phyloP scores from a whole-genome alignment of 2,329 filamentous ascomycete species.

The Microcyclospora pomicola region DNA sequence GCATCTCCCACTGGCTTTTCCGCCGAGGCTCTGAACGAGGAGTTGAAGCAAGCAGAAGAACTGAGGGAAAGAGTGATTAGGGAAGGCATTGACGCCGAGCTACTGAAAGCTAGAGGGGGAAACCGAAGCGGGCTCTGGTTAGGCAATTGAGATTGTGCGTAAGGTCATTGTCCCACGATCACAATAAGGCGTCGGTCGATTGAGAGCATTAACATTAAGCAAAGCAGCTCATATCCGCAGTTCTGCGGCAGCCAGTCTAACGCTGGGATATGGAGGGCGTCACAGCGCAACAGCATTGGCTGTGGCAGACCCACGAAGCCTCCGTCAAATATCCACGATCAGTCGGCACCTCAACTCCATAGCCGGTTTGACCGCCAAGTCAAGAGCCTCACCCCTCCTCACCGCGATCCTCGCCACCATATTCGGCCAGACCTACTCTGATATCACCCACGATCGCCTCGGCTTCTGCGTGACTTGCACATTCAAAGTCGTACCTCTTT shows the following conservation, averaged over 20 bases:
- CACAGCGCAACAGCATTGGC: too few relatives aligned
- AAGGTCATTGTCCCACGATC: neutral
- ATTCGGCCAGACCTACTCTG: constrained; percentile 44
- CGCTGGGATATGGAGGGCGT: too few relatives aligned
- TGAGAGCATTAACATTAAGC: too few relatives aligned
- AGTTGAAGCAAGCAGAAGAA: constrained; percentile 9
- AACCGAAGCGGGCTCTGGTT: neutral
- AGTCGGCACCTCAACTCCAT: too few relatives aligned
- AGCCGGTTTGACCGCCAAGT: too few relatives aligned
- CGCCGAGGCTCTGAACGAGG: constrained; percentile 6
- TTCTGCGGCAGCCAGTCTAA: too few relatives aligned
- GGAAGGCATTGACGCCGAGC: constrained; percentile 10
- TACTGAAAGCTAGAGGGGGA: constrained; percentile 5
- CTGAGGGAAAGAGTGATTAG: constrained; percentile 12
- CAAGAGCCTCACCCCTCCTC: too few relatives aligned
- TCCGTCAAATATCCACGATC: too few relatives aligned
- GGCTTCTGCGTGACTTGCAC: constrained; percentile 56
- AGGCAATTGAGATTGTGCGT: neutral
- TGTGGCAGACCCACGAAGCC: too few relatives aligned
- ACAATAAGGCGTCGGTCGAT: too few relatives aligned
- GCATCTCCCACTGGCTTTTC: constrained; percentile 9
- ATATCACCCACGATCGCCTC: constrained; percentile 67
- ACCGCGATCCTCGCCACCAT: constrained; percentile 6
- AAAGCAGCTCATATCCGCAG: too few relatives aligned
- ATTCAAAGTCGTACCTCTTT: constrained; percentile 76